Conservation (phyloP, 2,329 filamentous ascomycete genomes). For the Claviceps monticola region DNA sequence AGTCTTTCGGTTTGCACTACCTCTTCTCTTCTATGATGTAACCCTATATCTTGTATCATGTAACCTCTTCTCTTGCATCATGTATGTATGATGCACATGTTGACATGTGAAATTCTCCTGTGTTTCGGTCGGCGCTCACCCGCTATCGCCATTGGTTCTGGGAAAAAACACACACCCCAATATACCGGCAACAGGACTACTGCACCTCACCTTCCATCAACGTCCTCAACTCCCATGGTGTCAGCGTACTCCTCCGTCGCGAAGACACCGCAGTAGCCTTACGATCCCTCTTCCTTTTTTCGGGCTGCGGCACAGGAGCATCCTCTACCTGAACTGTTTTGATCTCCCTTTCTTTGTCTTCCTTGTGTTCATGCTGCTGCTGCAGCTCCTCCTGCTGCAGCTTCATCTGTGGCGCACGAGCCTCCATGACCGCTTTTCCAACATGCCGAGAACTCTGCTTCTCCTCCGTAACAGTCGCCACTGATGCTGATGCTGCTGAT, state of each 20-base stretch:
- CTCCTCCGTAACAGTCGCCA: not conserved
- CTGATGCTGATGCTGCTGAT: conserved; percentile 7
- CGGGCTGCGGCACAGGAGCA: conserved; percentile 9
- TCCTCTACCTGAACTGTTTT: not conserved
- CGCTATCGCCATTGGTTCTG: too few relatives aligned
- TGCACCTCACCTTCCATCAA: conserved; percentile 39
- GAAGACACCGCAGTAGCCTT: conserved; percentile 42
- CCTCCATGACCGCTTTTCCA: too few relatives aligned
- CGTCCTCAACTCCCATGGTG: conserved; percentile 58
- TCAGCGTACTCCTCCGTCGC: conserved; percentile 60
- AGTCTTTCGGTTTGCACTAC: too few relatives aligned
- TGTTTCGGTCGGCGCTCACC: too few relatives aligned
- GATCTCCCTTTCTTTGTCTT: not conserved
- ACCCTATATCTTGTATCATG: too few relatives aligned
- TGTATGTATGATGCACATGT: too few relatives aligned
- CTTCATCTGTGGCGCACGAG: not conserved
- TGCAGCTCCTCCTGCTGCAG: too few relatives aligned
- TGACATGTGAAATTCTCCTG: too few relatives aligned
- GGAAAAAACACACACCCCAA: not conserved
- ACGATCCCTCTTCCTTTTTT: conserved; percentile 37
- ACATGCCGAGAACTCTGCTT: not conserved
- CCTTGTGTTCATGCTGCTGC: not conserved
- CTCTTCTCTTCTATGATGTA: too few relatives aligned
- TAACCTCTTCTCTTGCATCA: too few relatives aligned
- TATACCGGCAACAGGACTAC: conserved; percentile 7